Base-by-base conservation (phyloP, 2,329 filamentous ascomycete species). In the Colletotrichum eleusines region DNA sequence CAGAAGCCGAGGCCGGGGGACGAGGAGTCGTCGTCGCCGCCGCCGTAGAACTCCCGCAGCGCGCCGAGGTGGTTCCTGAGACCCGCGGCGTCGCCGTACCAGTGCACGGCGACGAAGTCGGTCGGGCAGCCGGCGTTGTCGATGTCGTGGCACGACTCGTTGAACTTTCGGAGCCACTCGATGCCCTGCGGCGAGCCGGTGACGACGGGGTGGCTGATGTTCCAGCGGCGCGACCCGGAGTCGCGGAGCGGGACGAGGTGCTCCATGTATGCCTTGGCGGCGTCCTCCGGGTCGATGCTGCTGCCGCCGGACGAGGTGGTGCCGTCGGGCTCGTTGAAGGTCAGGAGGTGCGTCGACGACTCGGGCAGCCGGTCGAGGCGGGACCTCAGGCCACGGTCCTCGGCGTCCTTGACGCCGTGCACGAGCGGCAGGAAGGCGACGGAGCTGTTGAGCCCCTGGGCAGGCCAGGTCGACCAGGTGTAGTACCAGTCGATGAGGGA, bases 261-360 rank as follows among this genome's bases (percentile, higher is more conserved):
- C 7, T 78, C 75, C 3, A 84, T 74, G 65, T 84, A 84, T 0
- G 79, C 75, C 2, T 76, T 72, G 0, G 82, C 82, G 0, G 82
- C 82, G 23, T 83, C 81, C 35, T 79, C 74, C 1, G 82, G 78
- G 1, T 76, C 77, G 55, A 84, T 81, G 11, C 76, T 71, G 63
- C 81, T 83, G 28, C 82, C 82, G 12, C 82, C 82, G 0, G 80
- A 79, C 9, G 77, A 77, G 2, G 77, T 81, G 7, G 78, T 78
- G 0, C 81, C 81, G 63, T 84, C 82, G 1, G 82, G 82, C 65
- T 84, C 82, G 69, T 84, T 84, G 66, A 84, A 84, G 0, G 77
- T 77, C 26, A 84, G 76, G 3, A 84, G 75, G 55, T 82, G 80
- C 0, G 78, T 82, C 0, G 82, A 82, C 1, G 79, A 78, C 5